Base-by-base conservation (phyloP, 2,329 filamentous ascomycete species). In the Cryphonectria japonica region DNA sequence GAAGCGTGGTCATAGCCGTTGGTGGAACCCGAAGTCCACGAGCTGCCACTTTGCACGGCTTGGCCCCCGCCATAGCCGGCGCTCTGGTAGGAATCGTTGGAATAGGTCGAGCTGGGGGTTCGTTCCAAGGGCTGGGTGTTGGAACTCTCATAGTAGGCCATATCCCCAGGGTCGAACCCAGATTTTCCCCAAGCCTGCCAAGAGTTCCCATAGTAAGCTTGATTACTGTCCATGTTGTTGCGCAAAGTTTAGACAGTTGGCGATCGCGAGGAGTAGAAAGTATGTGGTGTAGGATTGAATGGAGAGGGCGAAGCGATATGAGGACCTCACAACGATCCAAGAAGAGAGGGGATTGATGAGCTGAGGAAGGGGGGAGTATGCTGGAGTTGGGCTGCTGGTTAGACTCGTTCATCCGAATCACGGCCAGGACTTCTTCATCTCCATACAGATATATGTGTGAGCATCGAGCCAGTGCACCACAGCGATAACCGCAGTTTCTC, bases 31-130 rank as follows among this genome's bases (percentile, higher is more conserved):
- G 71, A 71, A 19, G 46, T 39, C 29, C 29, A 37, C 8, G 71
- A 71, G 16, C 60, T 39, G 7, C 71, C 71, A 34, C 69, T 61
- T 39, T 73, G 69, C 59, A 71, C 64, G 32, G 39, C 46, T n/a
- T 69, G 29, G 8, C 69, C 62, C 13, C 69, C 62, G 57, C 37
- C 41, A 57, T 69, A 69, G 50, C 52, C 34, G 26, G 43, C 34
- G 50, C 19, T 26, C 26, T 26, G 4, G 26, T 65, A 37, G 43
- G 63, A 65, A 34, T 65, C 41, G 43, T 52, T 26, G 9, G 63
- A 61, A 13, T 37, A 52, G 29, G 32, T 52, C 8, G 63, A 65
- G 41, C 41, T 50, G 41, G 41, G 8, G 16, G n/a, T 65, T 29
- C 43, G 63, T 14, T 50, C 26, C 63, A 50, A 52, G 8, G 63